Percentiles rank a stretch among this genome's conserved stretches.
These are phyloP conservation scores for Dictyostelium firmibasis DNA, from an alignment of 78 protist genomes.

Conservation along the genomic window DNA sequence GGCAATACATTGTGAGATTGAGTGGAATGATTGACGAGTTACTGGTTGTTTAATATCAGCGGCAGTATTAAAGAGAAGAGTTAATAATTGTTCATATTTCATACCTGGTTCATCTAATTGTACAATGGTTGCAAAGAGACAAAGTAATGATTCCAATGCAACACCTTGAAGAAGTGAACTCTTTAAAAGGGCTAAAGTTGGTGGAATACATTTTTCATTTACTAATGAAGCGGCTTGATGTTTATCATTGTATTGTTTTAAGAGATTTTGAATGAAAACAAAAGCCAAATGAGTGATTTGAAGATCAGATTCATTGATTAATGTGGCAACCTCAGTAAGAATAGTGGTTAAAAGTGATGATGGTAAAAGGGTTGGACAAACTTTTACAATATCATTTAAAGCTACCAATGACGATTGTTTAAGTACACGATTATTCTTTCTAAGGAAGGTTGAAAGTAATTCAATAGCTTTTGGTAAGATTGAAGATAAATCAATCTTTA, in stretches of 20 bases:
- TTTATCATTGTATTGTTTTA: background rate
- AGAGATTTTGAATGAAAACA: slow-evolving; percentile 26
- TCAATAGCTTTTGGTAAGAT: slow-evolving; percentile 30
- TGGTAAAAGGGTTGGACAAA: background rate
- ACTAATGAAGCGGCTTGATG: background rate
- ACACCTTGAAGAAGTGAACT: slow-evolving; percentile 91
- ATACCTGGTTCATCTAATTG: slow-evolving; percentile 24
- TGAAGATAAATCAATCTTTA: slow-evolving; percentile 49
- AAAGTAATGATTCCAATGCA: slow-evolving; percentile 81
- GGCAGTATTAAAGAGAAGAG: slow-evolving; percentile 23
- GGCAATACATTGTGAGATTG: slow-evolving; percentile 84
- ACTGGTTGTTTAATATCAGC: slow-evolving; percentile 56
- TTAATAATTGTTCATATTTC: slow-evolving; percentile 19
- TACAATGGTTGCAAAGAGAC: slow-evolving; percentile 69
- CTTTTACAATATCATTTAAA: slow-evolving; percentile 32
- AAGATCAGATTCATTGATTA: slow-evolving; percentile 85
- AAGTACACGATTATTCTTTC: slow-evolving; percentile 78
- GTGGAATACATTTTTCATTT: slow-evolving; percentile 72
- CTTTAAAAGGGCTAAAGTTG: slow-evolving; percentile 55
- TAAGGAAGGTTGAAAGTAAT: slow-evolving; percentile 45
- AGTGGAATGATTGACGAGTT: slow-evolving; percentile 47
- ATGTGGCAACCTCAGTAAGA: slow-evolving; percentile 22
- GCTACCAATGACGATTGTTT: slow-evolving; percentile 63
- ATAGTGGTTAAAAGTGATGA: slow-evolving; percentile 7
- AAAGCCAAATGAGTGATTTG: slow-evolving; percentile 85